Base-by-base conservation (phyloP, 306 rosid genomes). In the Luffa aegyptiaca region DNA sequence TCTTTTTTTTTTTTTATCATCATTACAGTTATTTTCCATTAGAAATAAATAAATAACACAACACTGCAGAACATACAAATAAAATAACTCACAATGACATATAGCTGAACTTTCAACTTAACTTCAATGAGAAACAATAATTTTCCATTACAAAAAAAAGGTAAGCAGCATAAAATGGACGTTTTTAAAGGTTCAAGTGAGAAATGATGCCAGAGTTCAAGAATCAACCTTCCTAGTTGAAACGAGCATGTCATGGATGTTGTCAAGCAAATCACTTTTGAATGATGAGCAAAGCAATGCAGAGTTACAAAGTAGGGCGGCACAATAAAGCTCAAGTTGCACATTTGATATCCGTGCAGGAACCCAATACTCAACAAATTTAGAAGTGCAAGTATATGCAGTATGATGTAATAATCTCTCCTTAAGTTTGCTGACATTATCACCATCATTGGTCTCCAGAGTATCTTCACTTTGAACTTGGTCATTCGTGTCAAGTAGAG, bases 251-350 rank as follows among this genome's bases (percentile, higher is more conserved):
- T 89, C 93, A 18, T 79, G 93, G 75, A 91, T 84, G 21, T 85
- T 91, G 59, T 83, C 91, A 82, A 77, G 82, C 64, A 82, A 56
- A 86, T 87, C 92, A 46, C 46, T 76, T 86, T 89, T 90, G 49
- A 84, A 78, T 42, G 84, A 81, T 17, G 92, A 89, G 56, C 90
- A 82, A 56, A 95, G 92, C 78, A 85, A 76, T 42, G 85, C 84
- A 81, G 91, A 74, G 68, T 92, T 91, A 48, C 86, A 85, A 80
- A 91, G 90, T 78, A 95, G 82, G 86, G 87, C 70, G 73, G 83
- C 86, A 86, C 99, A 95, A 83, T 95, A 95, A 85, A 85, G 88
- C 90, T 95, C 99, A 79, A 93, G 93, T 88, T 95, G 99, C 83
- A 87, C 87, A 82, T 88, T 78, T 18, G 99, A 89, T 51, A 93